Base-by-base conservation (phyloP, 192 early-diverging fungal genomes). In the Rhizophagus sp. region DNA sequence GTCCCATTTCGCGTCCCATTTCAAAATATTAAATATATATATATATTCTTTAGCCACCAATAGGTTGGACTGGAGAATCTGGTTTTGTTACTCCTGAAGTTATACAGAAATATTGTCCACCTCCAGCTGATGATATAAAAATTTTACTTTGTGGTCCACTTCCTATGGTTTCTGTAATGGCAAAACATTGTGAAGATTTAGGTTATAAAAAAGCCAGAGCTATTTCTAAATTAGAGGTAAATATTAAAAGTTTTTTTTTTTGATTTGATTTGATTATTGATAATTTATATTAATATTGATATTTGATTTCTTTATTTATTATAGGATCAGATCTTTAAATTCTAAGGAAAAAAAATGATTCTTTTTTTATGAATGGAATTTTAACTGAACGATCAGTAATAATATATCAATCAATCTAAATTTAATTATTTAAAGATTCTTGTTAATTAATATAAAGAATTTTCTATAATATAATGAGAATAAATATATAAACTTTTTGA, bases 11-110 rank as follows among this genome's bases (percentile, higher is more conserved):
- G 33, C 11, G 3, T 10, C 3, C 0, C 22, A 24, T 25, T 72
- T 5, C 5, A 41, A 7, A 8, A 30, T 8, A 34, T 75, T 22
- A 75, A 22, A 75, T 30, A 15, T 85, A 36, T 57, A 22, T 49
- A 9, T 49, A 13, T 34, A 0, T 25, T 6, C 9, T 1, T 13
- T 70, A 79, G 77, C 77, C 96, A 69, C 93, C 94, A 15, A 86
- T 80, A 24, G 89, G 83, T 22, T 98, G 97, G 97, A 92, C 85
- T 61, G 95, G 95, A 67, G 92, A 92, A 34, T 86, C 89, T 17
- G 97, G 97, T 4, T 97, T 97, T 85, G 93, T 98, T 7, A 94
- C 90, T 79, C 89, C 92, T 74, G 93, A 95, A 22, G 93, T 97
- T 83, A 93, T 98, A 80, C 81, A 87, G 25, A 76, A 94, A 80